Base-by-base conservation (phyloP, 2,329 filamentous ascomycete species). In the Phyllosticta citrichinensis region DNA sequence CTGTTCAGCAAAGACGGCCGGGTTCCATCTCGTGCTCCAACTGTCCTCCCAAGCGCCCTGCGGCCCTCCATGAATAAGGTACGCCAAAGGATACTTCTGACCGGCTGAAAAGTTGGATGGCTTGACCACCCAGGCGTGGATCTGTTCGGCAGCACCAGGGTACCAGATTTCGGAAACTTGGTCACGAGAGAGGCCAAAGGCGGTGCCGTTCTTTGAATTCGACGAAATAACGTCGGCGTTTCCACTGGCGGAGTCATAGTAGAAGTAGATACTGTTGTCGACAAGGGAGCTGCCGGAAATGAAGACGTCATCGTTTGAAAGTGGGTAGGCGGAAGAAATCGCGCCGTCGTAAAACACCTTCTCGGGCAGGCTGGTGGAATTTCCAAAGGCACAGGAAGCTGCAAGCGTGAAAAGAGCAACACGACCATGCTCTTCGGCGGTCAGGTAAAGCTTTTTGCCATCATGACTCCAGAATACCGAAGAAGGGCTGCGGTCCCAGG, bases 21-120 rank as follows among this genome's bases (percentile, higher is more conserved):
- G 87, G 70, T 95, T 95, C 91, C 91, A 96, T 19, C 91, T 80
- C 2, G 87, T 91, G 71, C 83, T 87, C 89, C 90, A 95, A 27
- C 81, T 78, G 68, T 94, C 87, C 33, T 73, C 76, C 87, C 88
- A 93, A 0, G 88, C 83, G 22, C 86, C 83, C 71, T 94, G 89
- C 0, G 90, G 90, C 0, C 91, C 91, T 60, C 91, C 91, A 68
- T 96, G 91, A 64, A 95, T 88, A 52, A 92, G 76, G 69, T 91
- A 87, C 1, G 87, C 84, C 4, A 96, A 78, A 0, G 91, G 91
- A 68, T 93, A 95, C 65, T 83, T 91, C 73, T 90, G 87, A 19
- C 74, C 78, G 9, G 80, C 74, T 68, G 89, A 81, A 69, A 93
- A 95, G 66, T 81, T 70, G 35, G 75, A 73, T 65, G 81, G 88